phyloP scores from a whole-genome alignment of 2,329 filamentous ascomycete species.

The Aspergillus brasiliensis region DNA sequence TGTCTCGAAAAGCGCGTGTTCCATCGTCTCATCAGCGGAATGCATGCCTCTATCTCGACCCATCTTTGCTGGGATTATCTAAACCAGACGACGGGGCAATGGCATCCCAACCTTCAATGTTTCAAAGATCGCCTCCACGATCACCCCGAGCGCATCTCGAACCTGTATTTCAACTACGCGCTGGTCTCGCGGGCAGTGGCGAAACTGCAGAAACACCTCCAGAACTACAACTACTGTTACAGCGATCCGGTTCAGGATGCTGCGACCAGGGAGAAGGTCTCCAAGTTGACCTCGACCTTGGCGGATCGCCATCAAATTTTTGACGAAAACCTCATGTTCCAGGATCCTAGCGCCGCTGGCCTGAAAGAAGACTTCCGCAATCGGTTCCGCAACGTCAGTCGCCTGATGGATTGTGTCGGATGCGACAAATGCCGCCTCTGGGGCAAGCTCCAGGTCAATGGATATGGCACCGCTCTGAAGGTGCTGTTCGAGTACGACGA shows the following conservation, averaged over 20 bases:
- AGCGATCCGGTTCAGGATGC: slow-evolving; percentile 79
- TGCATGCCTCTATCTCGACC: slow-evolving; percentile 97
- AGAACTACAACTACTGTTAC: slow-evolving; percentile 87
- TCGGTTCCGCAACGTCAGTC: slow-evolving; percentile 93
- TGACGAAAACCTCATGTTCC: slow-evolving; percentile 94
- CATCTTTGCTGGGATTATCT: slow-evolving; percentile 96
- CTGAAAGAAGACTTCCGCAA: slow-evolving; percentile 97
- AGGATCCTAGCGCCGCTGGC: slow-evolving; percentile 63
- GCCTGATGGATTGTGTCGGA: slow-evolving; percentile 97
- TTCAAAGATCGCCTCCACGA: slow-evolving; percentile 83
- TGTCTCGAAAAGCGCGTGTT: slow-evolving; percentile 99
- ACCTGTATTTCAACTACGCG: slow-evolving; percentile 99
- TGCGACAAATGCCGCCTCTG: slow-evolving; percentile 98
- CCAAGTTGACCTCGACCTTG: slow-evolving; percentile 71
- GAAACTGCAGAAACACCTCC: slow-evolving; percentile 81
- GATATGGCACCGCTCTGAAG: slow-evolving; percentile 93
- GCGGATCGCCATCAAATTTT: slow-evolving; percentile 75
- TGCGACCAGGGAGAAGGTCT: slow-evolving; percentile 77
- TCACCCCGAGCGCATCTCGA: slow-evolving; percentile 88
- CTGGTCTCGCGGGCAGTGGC: slow-evolving; percentile 88
- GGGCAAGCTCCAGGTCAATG: slow-evolving; percentile 94
- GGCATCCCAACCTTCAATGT: slow-evolving; percentile 87
- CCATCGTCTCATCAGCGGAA: slow-evolving; percentile 90
- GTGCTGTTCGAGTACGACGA: slow-evolving; percentile 92
- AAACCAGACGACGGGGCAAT: slow-evolving; percentile 91